These are phyloP conservation scores for Rehmannia glutinosa DNA, from an alignment of 257 asterid species.

Conservation along the genomic window DNA sequence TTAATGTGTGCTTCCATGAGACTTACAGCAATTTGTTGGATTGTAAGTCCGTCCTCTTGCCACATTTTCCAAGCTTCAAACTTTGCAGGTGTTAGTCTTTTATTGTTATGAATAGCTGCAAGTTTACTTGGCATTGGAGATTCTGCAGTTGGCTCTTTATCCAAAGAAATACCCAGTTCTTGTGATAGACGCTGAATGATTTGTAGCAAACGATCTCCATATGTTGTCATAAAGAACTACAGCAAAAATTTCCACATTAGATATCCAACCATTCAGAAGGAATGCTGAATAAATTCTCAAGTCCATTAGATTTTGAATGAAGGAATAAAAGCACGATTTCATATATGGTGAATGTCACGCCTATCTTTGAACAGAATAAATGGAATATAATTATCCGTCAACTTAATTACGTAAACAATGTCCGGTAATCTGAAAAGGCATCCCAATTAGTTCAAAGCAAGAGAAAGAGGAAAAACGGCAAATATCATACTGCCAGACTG, in stretches of 20 bases:
- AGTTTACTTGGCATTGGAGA: conserved; percentile 33
- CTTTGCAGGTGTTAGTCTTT: conserved; percentile 58
- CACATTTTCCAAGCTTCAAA: conserved; percentile 95
- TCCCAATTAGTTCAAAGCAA: neutral
- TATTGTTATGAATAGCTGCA: conserved; percentile 27
- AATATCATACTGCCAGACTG: neutral
- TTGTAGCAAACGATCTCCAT: conserved; percentile 67
- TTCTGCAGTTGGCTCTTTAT: conserved; percentile 47
- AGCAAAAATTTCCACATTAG: conserved; percentile 29
- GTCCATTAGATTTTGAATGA: neutral
- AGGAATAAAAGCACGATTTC: neutral
- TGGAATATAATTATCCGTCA: neutral
- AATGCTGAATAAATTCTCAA: neutral
- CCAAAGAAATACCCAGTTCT: conserved; percentile 56
- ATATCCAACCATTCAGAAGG: neutral
- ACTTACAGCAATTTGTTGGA: conserved; percentile 69
- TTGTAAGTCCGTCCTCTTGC: conserved; percentile 69
- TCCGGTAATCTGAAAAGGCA: neutral
- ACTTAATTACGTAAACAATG: neutral
- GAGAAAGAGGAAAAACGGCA: neutral
- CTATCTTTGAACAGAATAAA: neutral
- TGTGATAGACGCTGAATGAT: conserved; percentile 47
- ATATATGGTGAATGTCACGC: neutral
- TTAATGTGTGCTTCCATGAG: conserved; percentile 15
- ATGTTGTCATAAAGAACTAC: conserved; percentile 70